Base-by-base conservation (phyloP, 371 early-diverging fungal species). In the Mortierella sp. region DNA sequence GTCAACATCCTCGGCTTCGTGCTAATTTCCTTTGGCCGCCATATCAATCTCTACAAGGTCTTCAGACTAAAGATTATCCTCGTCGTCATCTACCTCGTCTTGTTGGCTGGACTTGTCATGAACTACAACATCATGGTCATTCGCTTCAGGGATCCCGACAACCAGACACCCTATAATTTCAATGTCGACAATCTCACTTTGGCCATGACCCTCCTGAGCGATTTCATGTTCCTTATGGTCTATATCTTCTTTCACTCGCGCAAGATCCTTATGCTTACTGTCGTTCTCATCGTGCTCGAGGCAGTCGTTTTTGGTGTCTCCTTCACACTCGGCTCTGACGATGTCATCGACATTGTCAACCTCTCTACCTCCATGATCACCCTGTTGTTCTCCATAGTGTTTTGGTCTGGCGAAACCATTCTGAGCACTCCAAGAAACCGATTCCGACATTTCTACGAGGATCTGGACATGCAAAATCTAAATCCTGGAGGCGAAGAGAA, bases 111-210 rank as follows among this genome's bases (percentile, higher is more conserved):
- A 4, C 0, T 58, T 6, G 24, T 13, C 9, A 22, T 58, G 32
- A 32, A 58, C 58, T 58, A 58, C 58, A 7, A 32, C 32, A 58
- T 58, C 58, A 58, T 58, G 58, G 58, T 15, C 33, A 58, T 58
- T 22, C 58, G 58, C 58, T 58, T 58, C 58, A 8, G 58, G 58
- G 11, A 58, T 33, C 58, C 58, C 6, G 58, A 58, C 24, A 15
- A 58, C 16, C 7, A 58, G 33, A 58, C 58, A 33, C 58, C 58
- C 10, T 33, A 32, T 36, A 33, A 33, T 4, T 58, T 58, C 16
- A 33, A 58, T 32, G 58, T 58, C 16, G 58, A 58, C 58, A 8
- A 2, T 33, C 58, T 58, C 16, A 58, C 58, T 33, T 58, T 22
- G 58, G 58, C 58, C 11, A 33, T 58, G 58, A 58, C 58, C 33